Evolutionary conservation across 23 red algal genomes (phyloP).

Genomic region (Chondrus crispus): DNA sequence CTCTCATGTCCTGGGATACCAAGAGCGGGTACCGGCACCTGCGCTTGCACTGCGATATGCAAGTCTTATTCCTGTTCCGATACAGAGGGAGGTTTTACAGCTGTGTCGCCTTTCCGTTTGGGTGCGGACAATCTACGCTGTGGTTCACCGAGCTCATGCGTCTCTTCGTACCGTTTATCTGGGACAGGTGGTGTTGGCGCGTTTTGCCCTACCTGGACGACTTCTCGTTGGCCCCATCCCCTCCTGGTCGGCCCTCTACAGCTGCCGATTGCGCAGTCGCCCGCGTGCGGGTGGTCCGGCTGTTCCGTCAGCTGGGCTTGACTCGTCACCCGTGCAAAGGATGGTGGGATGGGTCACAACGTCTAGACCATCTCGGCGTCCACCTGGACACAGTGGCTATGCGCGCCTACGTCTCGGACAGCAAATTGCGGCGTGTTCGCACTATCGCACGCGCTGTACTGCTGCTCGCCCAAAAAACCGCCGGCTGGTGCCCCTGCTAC

Average conservation of each 20-base stretch:
- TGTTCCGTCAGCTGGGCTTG: background rate
- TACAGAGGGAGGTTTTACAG: background rate
- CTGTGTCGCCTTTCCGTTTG: background rate
- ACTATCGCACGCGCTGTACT: background rate
- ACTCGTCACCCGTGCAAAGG: background rate
- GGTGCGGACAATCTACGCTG: background rate
- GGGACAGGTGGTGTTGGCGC: background rate
- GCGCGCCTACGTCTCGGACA: background rate
- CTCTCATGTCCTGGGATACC: background rate
- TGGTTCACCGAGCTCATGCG: background rate
- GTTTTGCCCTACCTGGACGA: background rate
- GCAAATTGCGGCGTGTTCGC: background rate
- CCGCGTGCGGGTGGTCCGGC: background rate
- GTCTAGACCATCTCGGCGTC: background rate
- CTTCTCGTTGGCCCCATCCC: background rate
- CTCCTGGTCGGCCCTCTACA: background rate
- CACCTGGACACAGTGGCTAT: background rate
- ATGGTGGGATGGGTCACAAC: background rate
- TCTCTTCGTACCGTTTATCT: background rate
- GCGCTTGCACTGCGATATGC: background rate
- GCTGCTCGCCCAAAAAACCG: background rate
- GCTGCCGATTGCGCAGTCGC: background rate
- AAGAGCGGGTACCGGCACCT: background rate
- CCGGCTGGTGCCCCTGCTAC: background rate
- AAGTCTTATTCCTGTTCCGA: background rate